Evolutionary conservation across 2,329 filamentous ascomycete species (phyloP).

Genomic region (Alternaria solani): DNA sequence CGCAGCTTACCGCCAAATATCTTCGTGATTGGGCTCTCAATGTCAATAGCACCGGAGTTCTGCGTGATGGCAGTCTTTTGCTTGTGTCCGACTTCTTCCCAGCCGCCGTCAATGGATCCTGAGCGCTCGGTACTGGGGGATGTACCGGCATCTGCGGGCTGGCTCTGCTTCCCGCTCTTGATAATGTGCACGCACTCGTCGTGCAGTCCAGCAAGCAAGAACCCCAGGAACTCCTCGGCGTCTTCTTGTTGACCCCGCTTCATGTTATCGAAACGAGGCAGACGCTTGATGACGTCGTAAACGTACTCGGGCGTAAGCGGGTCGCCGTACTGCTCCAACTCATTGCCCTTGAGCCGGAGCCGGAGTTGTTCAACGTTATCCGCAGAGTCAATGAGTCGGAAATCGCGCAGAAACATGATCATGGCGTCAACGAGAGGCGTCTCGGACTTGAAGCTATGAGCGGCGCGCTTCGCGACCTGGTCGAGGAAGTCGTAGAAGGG

Average conservation of each 20-base stretch:
- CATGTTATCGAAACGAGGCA: conserved; percentile 92
- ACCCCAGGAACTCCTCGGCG: conserved; percentile 94
- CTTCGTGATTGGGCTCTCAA: conserved; percentile 85
- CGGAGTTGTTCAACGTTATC: conserved; percentile 76
- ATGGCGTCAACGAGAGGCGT: conserved; percentile 94
- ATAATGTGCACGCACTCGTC: conserved; percentile 88
- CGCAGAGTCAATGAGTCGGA: conserved; percentile 83
- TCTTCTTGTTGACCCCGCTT: conserved; percentile 97
- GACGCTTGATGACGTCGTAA: conserved; percentile 86
- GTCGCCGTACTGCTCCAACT: conserved; percentile 89
- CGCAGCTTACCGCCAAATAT: conserved; percentile 93
- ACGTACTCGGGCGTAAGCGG: conserved; percentile 93
- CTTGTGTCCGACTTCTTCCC: conserved; percentile 93
- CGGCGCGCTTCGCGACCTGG: conserved; percentile 81
- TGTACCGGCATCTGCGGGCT: conserved; percentile 37
- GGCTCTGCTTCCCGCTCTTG: conserved; percentile 57
- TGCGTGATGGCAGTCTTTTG: conserved; percentile 87
- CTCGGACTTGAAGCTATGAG: conserved; percentile 92
- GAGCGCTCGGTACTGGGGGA: conserved; percentile 57
- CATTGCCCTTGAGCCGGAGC: conserved; percentile 77
- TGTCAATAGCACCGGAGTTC: conserved; percentile 76
- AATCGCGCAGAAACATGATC: conserved; percentile 97
- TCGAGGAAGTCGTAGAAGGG: conserved; percentile 96
- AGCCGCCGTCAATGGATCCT: conserved; percentile 69
- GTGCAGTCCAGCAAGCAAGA: conserved; percentile 89